phyloP scores from a whole-genome alignment of 306 rosid species.

The Trichosanthes cucumerina region DNA sequence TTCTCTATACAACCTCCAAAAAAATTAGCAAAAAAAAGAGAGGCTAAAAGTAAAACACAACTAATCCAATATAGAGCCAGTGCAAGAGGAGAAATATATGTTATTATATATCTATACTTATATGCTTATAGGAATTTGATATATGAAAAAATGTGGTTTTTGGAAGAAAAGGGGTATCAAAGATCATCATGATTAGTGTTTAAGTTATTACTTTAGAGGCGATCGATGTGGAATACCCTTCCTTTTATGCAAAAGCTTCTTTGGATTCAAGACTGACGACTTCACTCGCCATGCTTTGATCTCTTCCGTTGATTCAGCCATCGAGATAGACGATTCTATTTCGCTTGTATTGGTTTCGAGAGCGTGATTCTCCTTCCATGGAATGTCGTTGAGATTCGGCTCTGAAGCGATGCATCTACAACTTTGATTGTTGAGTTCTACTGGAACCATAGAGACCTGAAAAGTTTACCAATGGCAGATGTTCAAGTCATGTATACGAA shows the following conservation, averaged over 20 bases:
- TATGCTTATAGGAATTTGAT: background rate
- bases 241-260: constrained; percentile 54
- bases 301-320: constrained; percentile 70
- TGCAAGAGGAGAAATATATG: constrained; percentile 14
- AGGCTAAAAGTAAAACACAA: background rate
- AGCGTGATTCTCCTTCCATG: constrained; percentile 29
- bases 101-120: constrained; percentile 17
- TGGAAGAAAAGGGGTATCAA: constrained; percentile 12
- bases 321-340: constrained; percentile 50
- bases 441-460: constrained; percentile 26
- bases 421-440: constrained; percentile 27
- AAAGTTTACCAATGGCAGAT: background rate
- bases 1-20: constrained; percentile 46
- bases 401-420: constrained; percentile 18
- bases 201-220: constrained; percentile 30
- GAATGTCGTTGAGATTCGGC: constrained; percentile 28
- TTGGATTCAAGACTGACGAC: constrained; percentile 44
- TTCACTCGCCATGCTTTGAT: constrained; percentile 25
- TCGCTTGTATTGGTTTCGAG: constrained; percentile 44
- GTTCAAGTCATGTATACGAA: background rate
- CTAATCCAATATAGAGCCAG: constrained; percentile 25
- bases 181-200: constrained; percentile 2
- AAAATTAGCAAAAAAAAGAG: background rate
- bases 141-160: constrained; percentile 12
- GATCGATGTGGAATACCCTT: constrained; percentile 71